Evolutionary conservation across 192 early-diverging fungal genomes (phyloP), one percentile per base, ranked within the genome.

Genomic region (Rhizophagus prolifer): DNA sequence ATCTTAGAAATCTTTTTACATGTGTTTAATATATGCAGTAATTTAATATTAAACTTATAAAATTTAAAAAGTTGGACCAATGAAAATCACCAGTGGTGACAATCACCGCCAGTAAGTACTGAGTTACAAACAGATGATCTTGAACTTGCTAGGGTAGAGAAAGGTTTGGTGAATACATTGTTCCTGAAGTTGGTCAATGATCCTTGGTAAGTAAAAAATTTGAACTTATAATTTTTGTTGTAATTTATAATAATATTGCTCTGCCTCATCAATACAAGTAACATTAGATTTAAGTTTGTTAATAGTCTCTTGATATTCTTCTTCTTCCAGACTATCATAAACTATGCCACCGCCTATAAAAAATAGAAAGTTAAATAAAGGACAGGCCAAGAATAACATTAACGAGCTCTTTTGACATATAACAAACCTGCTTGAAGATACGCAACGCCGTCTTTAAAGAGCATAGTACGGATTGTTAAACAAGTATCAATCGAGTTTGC

Each of bases 391-490:
- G 58, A 31, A 14, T 9, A 5, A 10, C 21, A 70, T 44, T 28
- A 38, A 38, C 7, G 5, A 38, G 7, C 7, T 0, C 12, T 19
- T 8, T 38, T 10, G 30, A 23, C 9, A n/a, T 60, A 79, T 21
- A 36, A 31, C 46, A 21, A 79, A 85, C 84, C 94, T 34, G 93
- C 95, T 85, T 99, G 97, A 81, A 98, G 85, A 80, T 98, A 97
- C 5, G 95, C 97, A 26, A 93, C 81, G 28, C 94, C 95, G 75
- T 97, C 94, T 87, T 98, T 98, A 85, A 98, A 95, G 23, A 98
- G 85, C 95, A 98, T 97, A 14, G 97, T 98, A 30, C 98, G 94
- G 80, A 99, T 96, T 19, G 96, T 95, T 86, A 99, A 98, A 80
- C 95, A 95, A 9, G 98, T 99, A 79, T 99, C 96, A 82, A 99